These are phyloP conservation scores for Mortierella sp. DNA, from an alignment of 371 early-diverging fungal species.

Conservation along the genomic window DNA sequence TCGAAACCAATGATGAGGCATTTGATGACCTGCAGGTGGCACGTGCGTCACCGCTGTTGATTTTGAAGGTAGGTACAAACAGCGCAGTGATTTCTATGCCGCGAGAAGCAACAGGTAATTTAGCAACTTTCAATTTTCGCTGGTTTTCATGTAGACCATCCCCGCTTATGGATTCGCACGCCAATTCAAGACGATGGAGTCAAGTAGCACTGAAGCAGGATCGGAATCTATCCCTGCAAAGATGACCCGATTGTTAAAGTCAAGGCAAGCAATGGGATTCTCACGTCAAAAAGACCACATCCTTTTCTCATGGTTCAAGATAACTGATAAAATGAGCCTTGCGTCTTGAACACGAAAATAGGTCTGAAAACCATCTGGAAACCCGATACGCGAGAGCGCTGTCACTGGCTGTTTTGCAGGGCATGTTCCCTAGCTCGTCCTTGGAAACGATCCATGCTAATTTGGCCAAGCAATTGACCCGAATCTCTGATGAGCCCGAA, in stretches of 20 bases:
- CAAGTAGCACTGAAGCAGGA: background rate
- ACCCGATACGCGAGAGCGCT: slow-evolving; percentile 3
- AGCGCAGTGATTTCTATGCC: background rate
- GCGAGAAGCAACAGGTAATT: no score
- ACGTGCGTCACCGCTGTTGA: slow-evolving; percentile 18
- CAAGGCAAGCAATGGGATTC: slow-evolving; percentile 6
- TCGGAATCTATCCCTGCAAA: background rate
- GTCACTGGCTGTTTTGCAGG: background rate
- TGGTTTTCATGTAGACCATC: slow-evolving; percentile 8
- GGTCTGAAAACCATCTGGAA: slow-evolving; percentile 12
- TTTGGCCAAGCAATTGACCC: background rate
- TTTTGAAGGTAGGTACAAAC: slow-evolving; percentile 25
- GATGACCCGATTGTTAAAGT: background rate
- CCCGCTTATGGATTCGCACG: slow-evolving; percentile 8
- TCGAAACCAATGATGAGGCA: slow-evolving; percentile 35
- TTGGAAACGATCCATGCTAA: slow-evolving; percentile 9
- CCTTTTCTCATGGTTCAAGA: background rate
- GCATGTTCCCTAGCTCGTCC: slow-evolving; percentile 24
- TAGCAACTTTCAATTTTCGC: no score
- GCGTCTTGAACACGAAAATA: background rate
- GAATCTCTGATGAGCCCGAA: background rate
- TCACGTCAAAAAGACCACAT: no score
- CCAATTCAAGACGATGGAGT: background rate
- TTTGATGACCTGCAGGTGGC: slow-evolving; percentile 34
- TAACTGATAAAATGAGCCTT: background rate